Evolutionary conservation across 208 protist species (phyloP), one percentile per base, ranked within the genome.

Genomic region (Wallacemonas sp.): DNA sequence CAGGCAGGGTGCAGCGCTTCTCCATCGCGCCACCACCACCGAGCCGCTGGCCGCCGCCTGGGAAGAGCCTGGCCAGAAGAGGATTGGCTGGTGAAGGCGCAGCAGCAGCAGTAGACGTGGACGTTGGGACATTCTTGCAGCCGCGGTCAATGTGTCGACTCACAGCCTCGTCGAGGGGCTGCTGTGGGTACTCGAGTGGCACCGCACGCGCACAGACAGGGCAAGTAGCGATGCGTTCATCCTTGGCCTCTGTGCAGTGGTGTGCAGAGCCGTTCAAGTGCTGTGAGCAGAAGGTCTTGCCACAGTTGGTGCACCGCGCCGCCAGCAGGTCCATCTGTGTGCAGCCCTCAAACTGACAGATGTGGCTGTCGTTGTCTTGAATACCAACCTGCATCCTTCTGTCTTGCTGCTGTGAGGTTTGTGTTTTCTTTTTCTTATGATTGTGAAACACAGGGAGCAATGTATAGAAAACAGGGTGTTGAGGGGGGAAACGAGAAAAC

Each of bases 331-430:
- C 87, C 23, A 91, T 84, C 60, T 92, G 66, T 0, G 70, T 80
- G 71, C 92, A 96, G 44, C 81, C 80, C 23, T 65, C 49, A 48
- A 83, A 78, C 52, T 79, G 75, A 62, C 92, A 96, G 43, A 85
- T 62, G 26, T 87, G 78, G 14, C 69, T 68, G 46, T 93, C 82
- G 48, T 81, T 81, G 61, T 96, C 92, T 58, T 84, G 73, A 24
- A 93, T 46, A 17, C 88, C 91, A 23, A 96, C 87, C 61, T 96
- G 88, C 91, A 96, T 96, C 30, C 17, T 70, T 21, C 2, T 55
- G 47, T 9, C 19, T 49, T 49, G 4, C n/a, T 49, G 2, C 8
- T 49, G 17, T 52, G 16, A 64, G 30, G 29, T 26, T 32, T 49
- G 4, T 52, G 11, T 65, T 46, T 39, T 52, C 23, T 56, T 49